These are phyloP conservation scores for Theileria sp. DNA, from an alignment of 169 alveolate species.

Conservation along the genomic window DNA sequence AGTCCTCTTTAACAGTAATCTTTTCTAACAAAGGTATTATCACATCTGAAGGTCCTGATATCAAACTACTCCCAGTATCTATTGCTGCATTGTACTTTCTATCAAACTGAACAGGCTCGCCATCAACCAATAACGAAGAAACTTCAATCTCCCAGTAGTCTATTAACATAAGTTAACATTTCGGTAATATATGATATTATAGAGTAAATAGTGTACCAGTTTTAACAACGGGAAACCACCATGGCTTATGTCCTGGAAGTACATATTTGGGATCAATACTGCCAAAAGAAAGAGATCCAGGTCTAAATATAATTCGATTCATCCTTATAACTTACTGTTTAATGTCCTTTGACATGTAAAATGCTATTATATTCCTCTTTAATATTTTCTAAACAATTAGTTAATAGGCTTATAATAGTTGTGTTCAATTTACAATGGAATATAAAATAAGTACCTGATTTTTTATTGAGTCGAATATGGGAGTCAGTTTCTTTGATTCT, in stretches of 20 bases:
- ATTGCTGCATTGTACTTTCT: slow-evolving; percentile 86
- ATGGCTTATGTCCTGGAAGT: slow-evolving; percentile 75
- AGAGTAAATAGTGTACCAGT: slow-evolving; percentile 59
- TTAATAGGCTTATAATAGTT: not conserved
- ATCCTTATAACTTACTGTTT: slow-evolving; percentile 37
- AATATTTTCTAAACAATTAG: slow-evolving; percentile 62
- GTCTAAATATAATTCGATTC: not conserved
- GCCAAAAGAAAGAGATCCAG: slow-evolving; percentile 74
- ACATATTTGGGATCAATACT: slow-evolving; percentile 84
- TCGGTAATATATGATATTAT: not conserved
- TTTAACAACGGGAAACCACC: slow-evolving; percentile 87
- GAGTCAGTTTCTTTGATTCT: slow-evolving; percentile 19
- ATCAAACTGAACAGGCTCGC: slow-evolving; percentile 65
- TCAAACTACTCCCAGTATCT: slow-evolving; percentile 87
- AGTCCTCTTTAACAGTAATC: slow-evolving; percentile 72
- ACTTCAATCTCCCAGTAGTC: slow-evolving; percentile 88
- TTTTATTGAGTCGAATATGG: slow-evolving; percentile 46
- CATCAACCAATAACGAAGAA: slow-evolving; percentile 76
- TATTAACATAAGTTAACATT: not conserved
- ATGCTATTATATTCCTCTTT: slow-evolving; percentile 82
- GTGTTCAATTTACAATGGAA: not conserved
- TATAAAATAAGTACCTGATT: slow-evolving; percentile 33
- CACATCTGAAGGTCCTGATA: slow-evolving; percentile 82
- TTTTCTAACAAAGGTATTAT: slow-evolving; percentile 73
- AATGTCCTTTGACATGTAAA: slow-evolving; percentile 79